Percentiles rank a stretch among this genome's conserved stretches.
These are phyloP conservation scores for Choricystis sp. DNA, from an alignment of 139 green algal genomes.

Conservation along the genomic window DNA sequence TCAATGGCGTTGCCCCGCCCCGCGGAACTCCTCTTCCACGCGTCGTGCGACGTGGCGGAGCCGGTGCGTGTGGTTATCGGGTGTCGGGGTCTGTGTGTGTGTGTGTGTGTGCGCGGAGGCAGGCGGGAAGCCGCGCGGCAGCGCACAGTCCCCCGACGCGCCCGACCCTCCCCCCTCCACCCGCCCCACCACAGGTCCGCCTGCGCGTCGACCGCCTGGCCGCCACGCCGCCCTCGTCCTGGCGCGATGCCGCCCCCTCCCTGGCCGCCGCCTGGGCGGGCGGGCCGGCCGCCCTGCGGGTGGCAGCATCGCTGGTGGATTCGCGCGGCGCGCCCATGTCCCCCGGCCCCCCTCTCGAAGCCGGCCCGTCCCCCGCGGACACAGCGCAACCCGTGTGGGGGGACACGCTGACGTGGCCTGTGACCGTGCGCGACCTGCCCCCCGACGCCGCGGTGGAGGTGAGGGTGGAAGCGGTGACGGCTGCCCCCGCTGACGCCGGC, in stretches of 20 bases:
- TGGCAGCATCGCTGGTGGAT: background rate
- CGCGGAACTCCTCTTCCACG: background rate
- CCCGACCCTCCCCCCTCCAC: no score
- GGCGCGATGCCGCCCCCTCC: background rate
- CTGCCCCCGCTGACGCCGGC: no score
- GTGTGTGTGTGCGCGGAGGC: no score
- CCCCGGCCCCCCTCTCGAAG: background rate
- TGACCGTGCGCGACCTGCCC: background rate
- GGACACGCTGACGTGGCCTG: background rate
- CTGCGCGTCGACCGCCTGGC: background rate
- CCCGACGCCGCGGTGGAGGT: background rate
- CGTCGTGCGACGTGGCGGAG: background rate
- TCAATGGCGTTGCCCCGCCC: background rate
- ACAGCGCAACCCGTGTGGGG: no score
- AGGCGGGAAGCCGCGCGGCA: no score
- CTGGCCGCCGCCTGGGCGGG: no score
- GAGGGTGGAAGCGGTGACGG: background rate
- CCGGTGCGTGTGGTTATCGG: no score
- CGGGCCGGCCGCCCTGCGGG: background rate
- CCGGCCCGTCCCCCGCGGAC: no score
- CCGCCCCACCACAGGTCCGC: background rate
- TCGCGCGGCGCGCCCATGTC: background rate
- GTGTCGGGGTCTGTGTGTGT: no score
- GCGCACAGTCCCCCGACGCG: no score
- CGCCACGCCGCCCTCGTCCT: background rate